A percentile compares a stretch with the other conserved stretches of the same genome.
These are phyloP conservation scores for Lasiodiplodia hormozganensis DNA, from an alignment of 2,329 filamentous ascomycete species.

Conservation along the genomic window DNA sequence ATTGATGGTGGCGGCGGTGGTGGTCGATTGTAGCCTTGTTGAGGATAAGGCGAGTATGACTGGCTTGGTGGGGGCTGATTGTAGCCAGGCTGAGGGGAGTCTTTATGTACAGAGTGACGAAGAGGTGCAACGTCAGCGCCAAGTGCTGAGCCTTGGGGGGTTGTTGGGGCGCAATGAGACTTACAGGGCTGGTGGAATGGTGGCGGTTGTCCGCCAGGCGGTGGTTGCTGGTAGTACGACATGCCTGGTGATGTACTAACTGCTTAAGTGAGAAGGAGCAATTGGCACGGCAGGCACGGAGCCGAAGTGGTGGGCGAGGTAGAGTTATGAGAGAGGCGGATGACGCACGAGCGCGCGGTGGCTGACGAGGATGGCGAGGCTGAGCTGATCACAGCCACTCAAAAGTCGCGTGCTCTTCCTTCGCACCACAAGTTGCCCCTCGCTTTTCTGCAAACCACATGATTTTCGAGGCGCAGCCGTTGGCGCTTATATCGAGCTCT, in stretches of 20 bases:
- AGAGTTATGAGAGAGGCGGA: slow-evolving; percentile 3
- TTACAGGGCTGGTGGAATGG: slow-evolving; percentile 39
- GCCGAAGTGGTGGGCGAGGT: neutral
- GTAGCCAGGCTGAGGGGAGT: slow-evolving; percentile 27
- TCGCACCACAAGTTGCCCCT: neutral
- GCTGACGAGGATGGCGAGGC: slow-evolving; percentile 12
- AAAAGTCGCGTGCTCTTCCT: slow-evolving; percentile 9
- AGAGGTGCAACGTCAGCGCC: slow-evolving; percentile 31
- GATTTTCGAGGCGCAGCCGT: slow-evolving; percentile 14
- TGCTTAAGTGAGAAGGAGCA: slow-evolving; percentile 6
- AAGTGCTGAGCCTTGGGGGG: slow-evolving; percentile 26
- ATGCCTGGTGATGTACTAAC: slow-evolving; percentile 29
- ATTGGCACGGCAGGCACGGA: slow-evolving; percentile 13
- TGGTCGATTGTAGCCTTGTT: slow-evolving; percentile 35
- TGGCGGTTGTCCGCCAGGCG: slow-evolving; percentile 39
- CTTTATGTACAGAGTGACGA: slow-evolving; percentile 15
- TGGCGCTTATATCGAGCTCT: neutral
- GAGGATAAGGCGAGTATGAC: slow-evolving; percentile 36
- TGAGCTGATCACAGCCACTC: slow-evolving; percentile 19
- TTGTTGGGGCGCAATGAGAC: slow-evolving; percentile 31
- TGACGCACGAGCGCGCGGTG: slow-evolving; percentile 20
- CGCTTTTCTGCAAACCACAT: slow-evolving; percentile 11
- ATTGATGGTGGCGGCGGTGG: slow-evolving; percentile 21
- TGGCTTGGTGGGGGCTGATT: slow-evolving; percentile 27
- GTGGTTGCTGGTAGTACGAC: slow-evolving; percentile 40